Evolutionary conservation across 1,284 basidiomycete genomes (phyloP).

Genomic region (Leccinum pachyderme): DNA sequence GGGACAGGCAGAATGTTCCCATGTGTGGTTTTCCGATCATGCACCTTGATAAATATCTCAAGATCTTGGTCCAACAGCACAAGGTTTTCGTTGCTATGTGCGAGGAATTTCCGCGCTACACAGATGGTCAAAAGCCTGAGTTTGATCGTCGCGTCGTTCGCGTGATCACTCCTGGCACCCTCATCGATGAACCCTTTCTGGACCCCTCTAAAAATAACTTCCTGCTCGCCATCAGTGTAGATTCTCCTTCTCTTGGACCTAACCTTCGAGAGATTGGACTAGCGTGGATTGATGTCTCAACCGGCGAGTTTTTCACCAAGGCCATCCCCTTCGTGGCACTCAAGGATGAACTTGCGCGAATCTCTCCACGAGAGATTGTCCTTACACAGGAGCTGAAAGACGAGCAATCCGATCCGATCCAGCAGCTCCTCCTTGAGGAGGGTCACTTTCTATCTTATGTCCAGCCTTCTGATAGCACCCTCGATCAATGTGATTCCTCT

Average conservation of each 20-base stretch:
- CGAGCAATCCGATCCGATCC: conserved; percentile 43
- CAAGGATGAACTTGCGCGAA: conserved; percentile 82
- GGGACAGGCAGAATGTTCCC: conserved; percentile 64
- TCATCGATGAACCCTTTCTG: conserved; percentile 87
- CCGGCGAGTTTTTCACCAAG: conserved; percentile 89
- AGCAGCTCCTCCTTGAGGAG: conserved; percentile 49
- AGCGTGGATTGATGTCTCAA: conserved; percentile 95
- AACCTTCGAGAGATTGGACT: conserved; percentile 44
- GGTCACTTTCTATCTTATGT: conserved; percentile 50
- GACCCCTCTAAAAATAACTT: conserved; percentile 87
- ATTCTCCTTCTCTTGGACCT: conserved; percentile 6
- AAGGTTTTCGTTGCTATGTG: conserved; percentile 87
- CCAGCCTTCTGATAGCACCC: conserved; percentile 8
- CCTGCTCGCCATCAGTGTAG: conserved; percentile 66
- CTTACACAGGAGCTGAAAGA: conserved; percentile 50
- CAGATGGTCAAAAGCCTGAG: conserved; percentile 46
- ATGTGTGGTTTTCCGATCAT: conserved; percentile 91
- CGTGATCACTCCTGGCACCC: conserved; percentile 88
- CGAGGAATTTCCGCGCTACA: conserved; percentile 74
- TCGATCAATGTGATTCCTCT: conserved; percentile 12
- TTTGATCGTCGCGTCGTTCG: conserved; percentile 81
- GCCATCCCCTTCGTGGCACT: conserved; percentile 52
- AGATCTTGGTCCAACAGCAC: conserved; percentile 79
- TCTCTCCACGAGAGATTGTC: conserved; percentile 82
- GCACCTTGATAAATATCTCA: conserved; percentile 85